Evolutionary conservation across 2,329 filamentous ascomycete species (phyloP), one percentile per base, ranked within the genome.

Genomic region (Neopestalotiopsis rosae): DNA sequence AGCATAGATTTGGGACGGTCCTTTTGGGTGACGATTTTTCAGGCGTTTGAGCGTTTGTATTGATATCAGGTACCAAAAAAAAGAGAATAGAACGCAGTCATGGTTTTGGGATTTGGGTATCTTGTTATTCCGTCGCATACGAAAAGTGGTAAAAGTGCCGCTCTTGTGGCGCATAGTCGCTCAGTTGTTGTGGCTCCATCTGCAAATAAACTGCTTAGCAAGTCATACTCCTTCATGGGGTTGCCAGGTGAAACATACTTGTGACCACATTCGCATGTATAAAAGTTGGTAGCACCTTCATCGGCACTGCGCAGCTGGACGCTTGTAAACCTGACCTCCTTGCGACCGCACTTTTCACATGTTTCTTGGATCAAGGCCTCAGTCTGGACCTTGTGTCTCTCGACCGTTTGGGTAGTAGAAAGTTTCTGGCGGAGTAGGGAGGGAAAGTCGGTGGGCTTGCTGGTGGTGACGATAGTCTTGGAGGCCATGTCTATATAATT

Each of bases 251-350:
- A 5, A 45, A 81, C 90, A 75, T 88, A 95, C 92, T 92, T 95
- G 81, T 94, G 85, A 69, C 94, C 93, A 79, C 95, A 98, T 69
- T 94, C 90, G 82, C 95, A 98, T 70, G 87, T 91, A 82, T 94
- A 97, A 77, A 98, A 97, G 67, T 97, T 89, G 0, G 95, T 98
- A 72, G 92, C 94, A 70, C 96, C 96, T 89, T 98, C 95, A 80
- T 99, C 96, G 67, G 95, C 96, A 85, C 94, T 91, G 74, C 95
- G 91, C 76, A 97, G 84, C 80, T 99, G 96, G 70, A 94, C 89
- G 2, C 92, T 92, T 64, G 94, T 92, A 79, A 91, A 98, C 74
- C 90, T 92, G 80, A 98, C 94, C 78, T 97, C 91, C 66, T 90
- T 90, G 66, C 90, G 86, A 17, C 92, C 94, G 79, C 96, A 98